phyloP scores from a whole-genome alignment of 768 basidiomycete species.

The Leccinum incarnatum region DNA sequence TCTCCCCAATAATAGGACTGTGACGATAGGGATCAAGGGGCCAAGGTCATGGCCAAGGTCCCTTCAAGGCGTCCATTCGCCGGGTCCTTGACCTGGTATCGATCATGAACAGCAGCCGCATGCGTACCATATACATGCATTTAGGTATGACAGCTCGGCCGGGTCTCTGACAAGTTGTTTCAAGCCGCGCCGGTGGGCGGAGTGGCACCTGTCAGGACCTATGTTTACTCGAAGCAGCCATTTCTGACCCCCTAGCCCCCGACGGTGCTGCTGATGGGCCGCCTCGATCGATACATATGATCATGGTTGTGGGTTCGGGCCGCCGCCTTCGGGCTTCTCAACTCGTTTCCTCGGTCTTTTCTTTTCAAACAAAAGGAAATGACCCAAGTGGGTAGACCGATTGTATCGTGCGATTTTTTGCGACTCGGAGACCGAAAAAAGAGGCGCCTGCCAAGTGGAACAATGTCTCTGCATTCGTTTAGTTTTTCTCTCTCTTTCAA shows the following conservation, averaged over 20 bases:
- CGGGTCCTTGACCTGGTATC: background rate
- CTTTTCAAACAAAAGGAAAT: background rate
- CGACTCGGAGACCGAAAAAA: background rate
- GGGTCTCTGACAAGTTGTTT: background rate
- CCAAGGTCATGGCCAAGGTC: background rate
- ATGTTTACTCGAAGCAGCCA: background rate
- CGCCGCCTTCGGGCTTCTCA: background rate
- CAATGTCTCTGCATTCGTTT: background rate
- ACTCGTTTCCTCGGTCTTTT: background rate
- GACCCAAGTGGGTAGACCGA: slow-evolving; percentile 4
- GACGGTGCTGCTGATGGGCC: background rate
- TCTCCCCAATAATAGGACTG: background rate
- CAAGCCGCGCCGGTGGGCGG: background rate
- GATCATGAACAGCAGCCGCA: background rate
- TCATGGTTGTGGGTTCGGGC: background rate
- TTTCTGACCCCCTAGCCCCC: background rate
- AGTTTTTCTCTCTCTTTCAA: background rate
- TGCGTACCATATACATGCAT: background rate
- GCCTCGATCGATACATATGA: background rate
- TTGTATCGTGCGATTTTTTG: slow-evolving; percentile 10
- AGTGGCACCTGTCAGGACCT: background rate
- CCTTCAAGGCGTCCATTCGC: background rate
- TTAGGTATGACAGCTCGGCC: background rate
- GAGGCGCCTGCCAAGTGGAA: background rate
- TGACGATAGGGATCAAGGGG: background rate